Evolutionary conservation across 306 rosid species (phyloP).

Genomic region (Acacia crassicarpa): DNA sequence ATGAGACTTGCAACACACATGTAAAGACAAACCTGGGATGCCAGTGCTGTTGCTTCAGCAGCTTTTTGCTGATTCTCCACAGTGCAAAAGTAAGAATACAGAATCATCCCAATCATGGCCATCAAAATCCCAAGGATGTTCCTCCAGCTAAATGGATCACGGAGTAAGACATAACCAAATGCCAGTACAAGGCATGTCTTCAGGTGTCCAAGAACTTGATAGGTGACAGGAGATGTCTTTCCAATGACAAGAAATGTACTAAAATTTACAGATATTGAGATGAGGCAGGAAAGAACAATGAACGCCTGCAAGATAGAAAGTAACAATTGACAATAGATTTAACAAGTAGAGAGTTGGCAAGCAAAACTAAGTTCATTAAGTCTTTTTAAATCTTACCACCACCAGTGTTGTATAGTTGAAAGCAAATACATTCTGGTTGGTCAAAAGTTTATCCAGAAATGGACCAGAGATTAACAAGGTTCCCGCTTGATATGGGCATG

Average conservation of each 20-base stretch:
- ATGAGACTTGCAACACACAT: background rate
- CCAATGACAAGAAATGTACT: conserved; percentile 97
- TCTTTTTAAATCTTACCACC: conserved; percentile 63
- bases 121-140: conserved; percentile 79
- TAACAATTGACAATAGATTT: conserved; percentile 5
- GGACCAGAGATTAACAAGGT: conserved; percentile 88
- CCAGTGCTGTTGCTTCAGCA: conserved; percentile 54
- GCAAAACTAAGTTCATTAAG: background rate
- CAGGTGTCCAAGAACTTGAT: conserved; percentile 97
- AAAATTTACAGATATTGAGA: conserved; percentile 93
- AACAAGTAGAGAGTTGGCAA: background rate
- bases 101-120: conserved; percentile 86
- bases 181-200: conserved; percentile 94
- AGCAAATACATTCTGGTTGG: conserved; percentile 73
- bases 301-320: conserved; percentile 57
- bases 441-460: conserved; percentile 75
- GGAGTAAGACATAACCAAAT: conserved; percentile 85
- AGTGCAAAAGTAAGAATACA: conserved; percentile 75
- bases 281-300: conserved; percentile 85
- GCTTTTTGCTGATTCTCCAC: conserved; percentile 78
- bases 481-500: conserved; percentile 87
- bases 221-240: conserved; percentile 94
- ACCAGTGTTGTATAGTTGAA: conserved; percentile 90
- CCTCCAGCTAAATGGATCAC: conserved; percentile 90
- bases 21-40: conserved; percentile 58